Evolutionary conservation across 2,329 filamentous ascomycete species (phyloP).

Genomic region (Ascochyta pisi): DNA sequence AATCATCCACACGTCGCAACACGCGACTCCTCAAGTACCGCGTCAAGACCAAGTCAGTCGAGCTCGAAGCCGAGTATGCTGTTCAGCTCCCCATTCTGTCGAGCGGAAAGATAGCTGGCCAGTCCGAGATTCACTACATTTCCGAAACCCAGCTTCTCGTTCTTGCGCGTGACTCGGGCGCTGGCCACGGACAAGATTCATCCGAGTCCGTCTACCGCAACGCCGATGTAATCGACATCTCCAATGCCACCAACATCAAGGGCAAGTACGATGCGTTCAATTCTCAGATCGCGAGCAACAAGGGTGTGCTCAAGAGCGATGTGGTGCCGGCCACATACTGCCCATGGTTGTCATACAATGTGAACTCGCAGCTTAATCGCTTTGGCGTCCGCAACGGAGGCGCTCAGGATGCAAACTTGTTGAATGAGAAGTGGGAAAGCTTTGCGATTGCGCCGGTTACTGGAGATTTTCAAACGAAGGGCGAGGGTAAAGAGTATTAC

Average conservation of each 20-base stretch:
- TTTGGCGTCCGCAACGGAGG: constrained; percentile 76
- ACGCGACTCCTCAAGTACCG: constrained; percentile 71
- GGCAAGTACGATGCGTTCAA: constrained; percentile 49
- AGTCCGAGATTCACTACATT: constrained; percentile 73
- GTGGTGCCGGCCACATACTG: constrained; percentile 69
- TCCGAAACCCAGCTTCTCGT: constrained; percentile 70
- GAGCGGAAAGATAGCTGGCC: constrained; percentile 65
- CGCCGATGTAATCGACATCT: constrained; percentile 72
- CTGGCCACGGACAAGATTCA: constrained; percentile 63
- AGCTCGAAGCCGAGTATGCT: constrained; percentile 67
- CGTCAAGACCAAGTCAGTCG: constrained; percentile 56
- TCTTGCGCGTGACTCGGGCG: constrained; percentile 67
- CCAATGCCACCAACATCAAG: constrained; percentile 66
- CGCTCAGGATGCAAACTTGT: constrained; percentile 60
- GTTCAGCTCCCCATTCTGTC: constrained; percentile 68
- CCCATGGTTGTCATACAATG: constrained; percentile 71
- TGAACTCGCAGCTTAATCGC: constrained; percentile 67
- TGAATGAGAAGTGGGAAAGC: constrained; percentile 83
- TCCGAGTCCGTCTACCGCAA: constrained; percentile 69
- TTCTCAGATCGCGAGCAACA: constrained; percentile 56
- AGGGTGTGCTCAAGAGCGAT: constrained; percentile 61
- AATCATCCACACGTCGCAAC: constrained; percentile 62
- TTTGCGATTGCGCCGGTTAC: constrained; percentile 66
- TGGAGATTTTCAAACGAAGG: constrained; percentile 49
- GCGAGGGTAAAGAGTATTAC: constrained; percentile 70